Evolutionary conservation across 169 alveolate species (phyloP).

Genomic region (Plasmodium ovale): DNA sequence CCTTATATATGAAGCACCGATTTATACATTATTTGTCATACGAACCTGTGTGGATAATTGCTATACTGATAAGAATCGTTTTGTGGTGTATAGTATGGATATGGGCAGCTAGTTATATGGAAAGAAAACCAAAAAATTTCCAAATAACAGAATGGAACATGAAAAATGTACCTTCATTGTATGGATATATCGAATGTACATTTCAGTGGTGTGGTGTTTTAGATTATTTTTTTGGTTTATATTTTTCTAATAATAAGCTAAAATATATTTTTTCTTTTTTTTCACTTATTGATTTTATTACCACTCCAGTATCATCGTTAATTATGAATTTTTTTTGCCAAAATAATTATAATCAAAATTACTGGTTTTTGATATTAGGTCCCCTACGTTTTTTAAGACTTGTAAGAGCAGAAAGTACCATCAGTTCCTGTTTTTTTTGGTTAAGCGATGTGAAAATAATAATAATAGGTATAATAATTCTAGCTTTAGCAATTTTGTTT

Average conservation of each 20-base stretch:
- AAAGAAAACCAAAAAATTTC: constrained; percentile 79
- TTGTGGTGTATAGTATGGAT: constrained; percentile 86
- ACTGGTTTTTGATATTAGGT: constrained; percentile 80
- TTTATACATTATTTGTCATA: constrained; percentile 56
- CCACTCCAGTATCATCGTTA: constrained; percentile 83
- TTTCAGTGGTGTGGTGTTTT: constrained; percentile 82
- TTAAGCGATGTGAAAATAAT: constrained; percentile 82
- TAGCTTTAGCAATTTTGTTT: constrained; percentile 80
- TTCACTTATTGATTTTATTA: constrained; percentile 83
- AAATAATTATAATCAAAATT: constrained; percentile 62
- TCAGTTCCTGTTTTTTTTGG: constrained; percentile 82
- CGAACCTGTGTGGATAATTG: constrained; percentile 81
- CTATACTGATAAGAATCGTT: constrained; percentile 80
- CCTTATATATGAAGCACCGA: constrained; percentile 33
- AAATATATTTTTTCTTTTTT: constrained; percentile 81
- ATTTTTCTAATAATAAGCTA: constrained; percentile 75
- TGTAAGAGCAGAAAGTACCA: constrained; percentile 82
- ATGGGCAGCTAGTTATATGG: constrained; percentile 87
- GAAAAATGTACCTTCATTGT: constrained; percentile 78
- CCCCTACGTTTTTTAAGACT: constrained; percentile 83
- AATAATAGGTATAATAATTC: constrained; percentile 84
- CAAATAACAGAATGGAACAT: constrained; percentile 82
- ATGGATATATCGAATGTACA: constrained; percentile 83
- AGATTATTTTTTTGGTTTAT: constrained; percentile 79
- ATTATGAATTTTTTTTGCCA: constrained; percentile 65